Evolutionary conservation across 2,329 filamentous ascomycete genomes (phyloP), one percentile per base, ranked within the genome.

Genomic region (Aspergillus jensenii): DNA sequence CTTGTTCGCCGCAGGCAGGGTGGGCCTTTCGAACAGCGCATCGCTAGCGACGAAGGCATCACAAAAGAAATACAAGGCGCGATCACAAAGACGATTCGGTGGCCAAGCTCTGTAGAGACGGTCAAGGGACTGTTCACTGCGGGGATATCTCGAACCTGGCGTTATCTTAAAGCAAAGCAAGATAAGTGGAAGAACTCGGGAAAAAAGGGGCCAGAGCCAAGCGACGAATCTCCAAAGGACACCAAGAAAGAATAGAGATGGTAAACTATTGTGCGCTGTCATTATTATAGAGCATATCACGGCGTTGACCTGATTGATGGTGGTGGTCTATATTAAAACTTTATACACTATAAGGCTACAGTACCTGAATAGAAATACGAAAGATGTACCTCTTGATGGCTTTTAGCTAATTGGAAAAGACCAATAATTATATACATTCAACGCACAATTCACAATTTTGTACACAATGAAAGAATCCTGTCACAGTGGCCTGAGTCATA

Each of bases 21-120:
- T 11, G 91, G 92, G 46, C 84, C 85, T 1, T 98, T 99, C 64
- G 95, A 99, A 76, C 86, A 84, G 66, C 85, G 91, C 19, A 95
- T 99, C 65, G 92, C 89, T 0, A 80, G 81, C 46, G 89, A 90
- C 57, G 84, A 89, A 40, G 66, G 89, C 65, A 79, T 98, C n/a
- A 82, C 82, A 43, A 79, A 84, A 25, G 87, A 89, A 64, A 86
- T 98, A 17, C 84, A 87, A 35, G 81, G 82, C 39, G 89, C 92
- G 41, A 93, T 99, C 69, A 89, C 87, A 70, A 89, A 90, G 71
- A 98, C 96, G 0, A 91, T 98, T 67, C 85, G 86, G 56, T 98
- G 95, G 95, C 93, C 95, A 0, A 95, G 91, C 68, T 91, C 90
- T 2, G 87, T 87, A 5, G 93, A 99, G 76, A 95, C 87, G 54